phyloP scores from a whole-genome alignment of 805 yeast genomes.

The Yamadazyma tumulicola region DNA sequence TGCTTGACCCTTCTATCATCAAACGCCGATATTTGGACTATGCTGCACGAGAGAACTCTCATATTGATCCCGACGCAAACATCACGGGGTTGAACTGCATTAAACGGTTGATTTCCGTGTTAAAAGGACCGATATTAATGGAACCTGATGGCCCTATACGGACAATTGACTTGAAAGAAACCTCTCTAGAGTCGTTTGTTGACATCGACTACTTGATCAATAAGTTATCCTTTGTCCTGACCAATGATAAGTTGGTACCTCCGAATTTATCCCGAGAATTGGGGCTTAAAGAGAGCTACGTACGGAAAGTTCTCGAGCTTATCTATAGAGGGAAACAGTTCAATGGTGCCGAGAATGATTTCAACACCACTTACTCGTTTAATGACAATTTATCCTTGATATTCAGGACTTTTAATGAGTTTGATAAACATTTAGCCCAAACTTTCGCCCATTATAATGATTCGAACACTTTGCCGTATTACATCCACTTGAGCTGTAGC shows the following conservation, averaged over 20 bases:
- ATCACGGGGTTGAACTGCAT: slow-evolving; percentile 62
- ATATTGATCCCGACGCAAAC: slow-evolving; percentile 25
- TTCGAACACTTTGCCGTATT: slow-evolving; percentile 23
- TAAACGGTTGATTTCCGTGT: slow-evolving; percentile 55
- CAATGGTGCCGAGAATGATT: slow-evolving; percentile 22
- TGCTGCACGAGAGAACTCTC: slow-evolving; percentile 27
- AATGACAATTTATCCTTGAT: slow-evolving; percentile 31
- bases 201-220: slow-evolving; percentile 50
- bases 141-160: slow-evolving; percentile 44
- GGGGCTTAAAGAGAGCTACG: slow-evolving; percentile 45
- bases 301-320: slow-evolving; percentile 53
- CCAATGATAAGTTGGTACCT: slow-evolving; percentile 39
- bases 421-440: slow-evolving; percentile 31
- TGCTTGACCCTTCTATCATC: slow-evolving; percentile 49
- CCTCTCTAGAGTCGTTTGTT: slow-evolving; percentile 53
- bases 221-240: slow-evolving; percentile 42
- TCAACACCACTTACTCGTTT: slow-evolving; percentile 25
- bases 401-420: slow-evolving; percentile 33
- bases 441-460: slow-evolving; percentile 16
- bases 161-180: slow-evolving; percentile 52
- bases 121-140: slow-evolving; percentile 61
- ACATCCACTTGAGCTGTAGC: slow-evolving; percentile 27
- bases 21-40: slow-evolving; percentile 43
- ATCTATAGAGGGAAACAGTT: slow-evolving; percentile 26
- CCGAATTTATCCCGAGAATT: slow-evolving; percentile 36